Evolutionary conservation across 2,329 filamentous ascomycete genomes (phyloP), one percentile per base, ranked within the genome.

Genomic region (Phoma sp.): DNA sequence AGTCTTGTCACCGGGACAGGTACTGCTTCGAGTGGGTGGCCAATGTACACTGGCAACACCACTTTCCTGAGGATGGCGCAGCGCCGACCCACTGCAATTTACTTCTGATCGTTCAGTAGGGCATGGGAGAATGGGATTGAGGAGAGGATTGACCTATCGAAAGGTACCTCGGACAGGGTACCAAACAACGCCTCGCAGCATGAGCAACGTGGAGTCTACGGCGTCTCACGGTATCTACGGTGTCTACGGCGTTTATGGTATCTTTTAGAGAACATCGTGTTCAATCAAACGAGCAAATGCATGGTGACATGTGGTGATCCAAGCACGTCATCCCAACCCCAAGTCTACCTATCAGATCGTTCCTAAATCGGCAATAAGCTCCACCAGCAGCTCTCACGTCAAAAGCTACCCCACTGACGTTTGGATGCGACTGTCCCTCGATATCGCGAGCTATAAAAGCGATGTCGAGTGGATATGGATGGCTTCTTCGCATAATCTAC

Each of bases 341-440:
- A 24, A 36, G 15, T 55, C 49, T 27, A 49, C 41, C 37, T 58
- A 5, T 32, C 44, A 49, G 38, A 13, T 31, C 41, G 12, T 54
- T 32, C 43, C 37, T 41, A 21, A 36, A 39, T 9, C 10, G 43
- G 55, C 32, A 43, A 51, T 31, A 15, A 60, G 43, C 47, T 59
- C 38, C n/a, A 45, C 33, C 29, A n/a, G 13, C 27, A 55, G 40
- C 40, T 43, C 47, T 51, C 33, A 27, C 58, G 56, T 61, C 56
- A 58, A 56, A 13, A 55, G 29, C 36, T 51, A 58, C 53, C 56
- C 56, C 46, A 52, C 53, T 57, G 55, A 57, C 58, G 58, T 59
- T 56, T 9, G 12, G 33, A 4, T 43, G 33, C 38, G 38, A n/a
- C 38, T 31, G 29, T 25, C 39, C 8, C 19, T 37, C 35, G 21